Percentiles rank a stretch among this genome's conserved stretches.
These are phyloP conservation scores for Tolypocladium endophyticum DNA, from an alignment of 2,329 filamentous ascomycete genomes.

Conservation along the genomic window DNA sequence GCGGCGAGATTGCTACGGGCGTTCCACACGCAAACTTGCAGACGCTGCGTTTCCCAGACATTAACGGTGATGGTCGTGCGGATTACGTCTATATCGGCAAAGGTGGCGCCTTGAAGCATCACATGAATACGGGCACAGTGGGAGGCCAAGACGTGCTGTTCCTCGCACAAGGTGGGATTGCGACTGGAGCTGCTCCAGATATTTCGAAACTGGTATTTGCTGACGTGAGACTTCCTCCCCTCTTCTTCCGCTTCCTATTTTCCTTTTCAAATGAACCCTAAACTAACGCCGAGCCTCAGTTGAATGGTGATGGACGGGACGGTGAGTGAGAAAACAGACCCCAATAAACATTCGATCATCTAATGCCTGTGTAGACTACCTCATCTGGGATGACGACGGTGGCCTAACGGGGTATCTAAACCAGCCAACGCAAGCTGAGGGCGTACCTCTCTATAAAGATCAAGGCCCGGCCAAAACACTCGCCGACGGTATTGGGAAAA, in stretches of 20 bases:
- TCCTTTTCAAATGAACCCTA: too few relatives aligned
- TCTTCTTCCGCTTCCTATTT: too few relatives aligned
- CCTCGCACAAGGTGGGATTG: slow-evolving; percentile 5
- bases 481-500: neutral
- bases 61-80: slow-evolving; percentile 15
- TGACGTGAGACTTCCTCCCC: neutral
- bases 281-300: neutral
- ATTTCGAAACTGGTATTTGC: slow-evolving; percentile 6
- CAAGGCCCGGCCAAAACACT: neutral
- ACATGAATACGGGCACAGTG: slow-evolving; percentile 9
- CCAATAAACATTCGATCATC: too few relatives aligned
- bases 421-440: neutral
- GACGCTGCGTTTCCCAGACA: slow-evolving; percentile 13
- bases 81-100: slow-evolving; percentile 14
- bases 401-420: neutral
- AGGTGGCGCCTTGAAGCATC: slow-evolving; percentile 9
- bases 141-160: slow-evolving; percentile 7
- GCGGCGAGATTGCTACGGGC: slow-evolving; percentile 12
- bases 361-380: neutral
- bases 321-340: neutral
- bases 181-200: slow-evolving; percentile 5
- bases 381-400: neutral
- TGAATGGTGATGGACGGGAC: neutral
- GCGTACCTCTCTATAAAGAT: neutral
- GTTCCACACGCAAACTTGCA: slow-evolving; percentile 12